phyloP scores from a whole-genome alignment of 441 rosid species.

The Macaranga tanarius region DNA sequence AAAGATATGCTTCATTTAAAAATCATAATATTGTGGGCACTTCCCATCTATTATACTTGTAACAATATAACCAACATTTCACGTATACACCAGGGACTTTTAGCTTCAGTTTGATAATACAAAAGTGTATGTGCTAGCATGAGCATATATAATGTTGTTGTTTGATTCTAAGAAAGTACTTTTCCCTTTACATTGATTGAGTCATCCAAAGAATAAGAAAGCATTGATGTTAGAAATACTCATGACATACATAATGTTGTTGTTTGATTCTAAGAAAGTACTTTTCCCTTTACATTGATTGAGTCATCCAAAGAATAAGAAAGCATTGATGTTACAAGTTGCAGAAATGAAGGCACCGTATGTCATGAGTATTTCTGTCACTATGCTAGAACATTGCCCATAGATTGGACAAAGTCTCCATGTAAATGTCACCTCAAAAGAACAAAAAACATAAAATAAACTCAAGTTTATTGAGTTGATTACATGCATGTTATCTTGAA shows the following conservation, averaged over 20 bases:
- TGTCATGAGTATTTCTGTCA: neutral
- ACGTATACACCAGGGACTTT: neutral
- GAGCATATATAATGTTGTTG: neutral
- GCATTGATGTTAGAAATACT: neutral
- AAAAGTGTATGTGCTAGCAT: neutral
- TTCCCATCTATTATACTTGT: neutral
- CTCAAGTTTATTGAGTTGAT: neutral
- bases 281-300: neutral
- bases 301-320: neutral
- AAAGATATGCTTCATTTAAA: no score
- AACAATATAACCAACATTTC: neutral
- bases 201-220: neutral
- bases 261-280: neutral
- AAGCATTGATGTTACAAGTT: neutral
- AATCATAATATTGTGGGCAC: no score
- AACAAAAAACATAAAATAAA: neutral
- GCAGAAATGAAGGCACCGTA: neutral
- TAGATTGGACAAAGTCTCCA: neutral
- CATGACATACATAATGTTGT: no score
- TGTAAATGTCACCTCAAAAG: neutral
- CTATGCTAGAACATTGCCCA: no score
- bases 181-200: neutral
- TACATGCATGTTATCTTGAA: neutral
- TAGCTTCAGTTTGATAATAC: neutral
- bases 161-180: neutral